Evolutionary conservation across 192 early-diverging fungal species (phyloP).

Genomic region (Chytriomyces sp.): DNA sequence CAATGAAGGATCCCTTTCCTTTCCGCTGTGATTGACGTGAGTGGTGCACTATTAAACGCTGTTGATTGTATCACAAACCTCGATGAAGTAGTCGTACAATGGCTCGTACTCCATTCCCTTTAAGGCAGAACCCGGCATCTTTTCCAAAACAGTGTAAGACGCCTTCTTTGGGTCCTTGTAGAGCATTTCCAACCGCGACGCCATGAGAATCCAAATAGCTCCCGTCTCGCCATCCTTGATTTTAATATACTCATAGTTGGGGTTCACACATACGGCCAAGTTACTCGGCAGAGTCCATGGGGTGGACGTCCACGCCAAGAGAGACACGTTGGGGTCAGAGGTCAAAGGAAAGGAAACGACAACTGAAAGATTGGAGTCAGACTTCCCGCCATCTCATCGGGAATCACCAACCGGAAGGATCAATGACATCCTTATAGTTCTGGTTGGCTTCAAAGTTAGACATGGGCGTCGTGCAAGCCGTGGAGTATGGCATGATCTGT

Average conservation of each 20-base stretch:
- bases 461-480: conserved; percentile 84
- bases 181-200: conserved; percentile 78
- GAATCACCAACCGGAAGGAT: conserved; percentile 69
- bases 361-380: conserved; percentile 46
- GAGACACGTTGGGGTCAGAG: conserved; percentile 70
- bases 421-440: conserved; percentile 97
- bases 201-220: conserved; percentile 80
- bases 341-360: conserved; percentile 92
- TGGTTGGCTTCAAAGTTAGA: conserved; percentile 96
- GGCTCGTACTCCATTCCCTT: conserved; percentile 89
- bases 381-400: neutral
- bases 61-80: conserved; percentile 33
- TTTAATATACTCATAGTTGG: conserved; percentile 93
- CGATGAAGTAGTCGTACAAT: conserved; percentile 79
- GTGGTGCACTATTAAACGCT: conserved; percentile 4
- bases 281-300: conserved; percentile 98
- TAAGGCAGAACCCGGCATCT: conserved; percentile 75
- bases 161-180: conserved; percentile 97
- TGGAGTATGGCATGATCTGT: conserved; percentile 93
- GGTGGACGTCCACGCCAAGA: conserved; percentile 98
- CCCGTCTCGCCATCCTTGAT: conserved; percentile 86
- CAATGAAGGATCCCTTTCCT: conserved; percentile 74
- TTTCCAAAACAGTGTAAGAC: conserved; percentile 83
- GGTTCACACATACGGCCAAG: conserved; percentile 87
- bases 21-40: conserved; percentile 45